Conservation (phyloP, 2,329 filamentous ascomycete species). For the Rutstroemia sp. region DNA sequence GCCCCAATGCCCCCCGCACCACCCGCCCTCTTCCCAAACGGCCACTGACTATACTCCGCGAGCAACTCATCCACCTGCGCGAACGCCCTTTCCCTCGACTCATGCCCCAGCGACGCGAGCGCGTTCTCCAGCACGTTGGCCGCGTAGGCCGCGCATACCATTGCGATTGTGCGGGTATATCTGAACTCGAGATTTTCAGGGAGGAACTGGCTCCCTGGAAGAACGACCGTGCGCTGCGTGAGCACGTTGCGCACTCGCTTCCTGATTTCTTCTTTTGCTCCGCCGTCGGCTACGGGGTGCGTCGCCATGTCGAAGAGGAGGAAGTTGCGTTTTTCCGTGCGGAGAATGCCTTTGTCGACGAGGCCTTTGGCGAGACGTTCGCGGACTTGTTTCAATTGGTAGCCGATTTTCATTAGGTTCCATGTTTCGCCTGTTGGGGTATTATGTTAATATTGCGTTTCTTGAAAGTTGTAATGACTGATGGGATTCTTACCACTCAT, state of each 20-base stretch:
- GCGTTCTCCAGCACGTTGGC: conserved; percentile 98
- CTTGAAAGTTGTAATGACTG: conserved; percentile 1
- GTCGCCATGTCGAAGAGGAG: conserved; percentile 99
- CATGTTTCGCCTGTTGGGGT: conserved; percentile 76
- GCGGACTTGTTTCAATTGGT: conserved; percentile 98
- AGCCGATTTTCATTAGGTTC: conserved; percentile 99
- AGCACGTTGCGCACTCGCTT: conserved; percentile 86
- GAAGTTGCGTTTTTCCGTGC: conserved; percentile 99
- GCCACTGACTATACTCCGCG: conserved; percentile 95
- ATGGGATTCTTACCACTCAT: conserved; percentile 68
- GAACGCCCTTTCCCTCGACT: conserved; percentile 89
- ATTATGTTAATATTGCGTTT: not conserved
- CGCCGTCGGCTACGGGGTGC: conserved; percentile 91
- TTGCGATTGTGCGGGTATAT: conserved; percentile 82
- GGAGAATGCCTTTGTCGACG: conserved; percentile 96
- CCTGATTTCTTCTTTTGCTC: conserved; percentile 95
- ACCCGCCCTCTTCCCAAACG: conserved; percentile 74
- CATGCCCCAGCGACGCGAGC: conserved; percentile 86
- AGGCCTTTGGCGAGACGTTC: conserved; percentile 95
- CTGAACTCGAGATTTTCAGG: conserved; percentile 93
- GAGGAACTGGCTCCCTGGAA: conserved; percentile 79
- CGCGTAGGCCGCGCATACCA: conserved; percentile 97
- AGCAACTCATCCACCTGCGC: conserved; percentile 94
- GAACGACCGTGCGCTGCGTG: conserved; percentile 87
- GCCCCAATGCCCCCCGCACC: conserved; percentile 79